Percentiles rank a stretch among this genome's conserved stretches.
These are phyloP conservation scores for Kwoniella heveanensis DNA, from an alignment of 768 basidiomycete species.

Conservation along the genomic window DNA sequence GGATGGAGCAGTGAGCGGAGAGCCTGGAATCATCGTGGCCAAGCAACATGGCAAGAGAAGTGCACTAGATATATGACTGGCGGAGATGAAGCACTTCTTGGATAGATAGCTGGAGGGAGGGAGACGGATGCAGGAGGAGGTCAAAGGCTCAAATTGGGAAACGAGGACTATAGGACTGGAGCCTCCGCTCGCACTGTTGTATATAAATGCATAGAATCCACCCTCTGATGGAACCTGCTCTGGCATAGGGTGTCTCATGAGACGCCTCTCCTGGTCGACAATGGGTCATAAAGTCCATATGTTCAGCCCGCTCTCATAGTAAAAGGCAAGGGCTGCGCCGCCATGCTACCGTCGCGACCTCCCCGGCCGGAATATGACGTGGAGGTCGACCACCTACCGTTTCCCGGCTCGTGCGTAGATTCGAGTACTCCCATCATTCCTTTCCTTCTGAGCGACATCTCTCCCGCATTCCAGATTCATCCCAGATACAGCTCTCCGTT, in stretches of 20 bases:
- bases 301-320: too few relatives aligned
- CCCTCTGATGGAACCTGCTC: too few relatives aligned
- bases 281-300: too few relatives aligned
- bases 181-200: conserved; percentile 19
- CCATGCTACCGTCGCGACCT: too few relatives aligned
- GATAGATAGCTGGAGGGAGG: not conserved
- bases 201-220: conserved; percentile 17
- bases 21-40: not conserved
- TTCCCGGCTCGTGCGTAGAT: not conserved
- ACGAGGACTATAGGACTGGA: too few relatives aligned
- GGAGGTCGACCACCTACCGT: conserved; percentile 1
- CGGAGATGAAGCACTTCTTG: too few relatives aligned
- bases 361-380: not conserved
- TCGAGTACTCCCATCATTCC: not conserved
- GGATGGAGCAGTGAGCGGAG: conserved; percentile 38
- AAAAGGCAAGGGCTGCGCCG: too few relatives aligned
- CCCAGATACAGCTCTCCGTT: too few relatives aligned
- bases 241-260: too few relatives aligned
- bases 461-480: not conserved
- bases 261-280: too few relatives aligned
- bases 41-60: too few relatives aligned
- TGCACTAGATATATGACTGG: too few relatives aligned
- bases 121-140: conserved; percentile 2
- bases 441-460: not conserved
- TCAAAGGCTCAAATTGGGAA: not conserved